Conservation (phyloP, 441 rosid species). For the Breynia disticha region DNA sequence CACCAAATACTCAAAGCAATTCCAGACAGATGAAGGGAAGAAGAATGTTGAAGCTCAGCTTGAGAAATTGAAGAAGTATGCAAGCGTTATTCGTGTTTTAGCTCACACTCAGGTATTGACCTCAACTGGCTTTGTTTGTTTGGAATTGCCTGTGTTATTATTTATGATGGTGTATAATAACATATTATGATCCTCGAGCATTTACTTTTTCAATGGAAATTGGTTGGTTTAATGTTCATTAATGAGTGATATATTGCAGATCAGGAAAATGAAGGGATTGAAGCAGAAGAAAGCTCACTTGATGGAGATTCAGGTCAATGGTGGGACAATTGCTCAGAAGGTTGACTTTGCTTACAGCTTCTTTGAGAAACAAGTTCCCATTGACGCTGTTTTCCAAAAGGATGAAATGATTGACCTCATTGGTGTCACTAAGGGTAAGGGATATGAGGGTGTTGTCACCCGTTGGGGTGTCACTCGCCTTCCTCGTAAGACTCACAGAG, state of each 20-base stretch:
- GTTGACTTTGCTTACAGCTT: slow-evolving; percentile 71
- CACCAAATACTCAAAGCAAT: slow-evolving; percentile 52
- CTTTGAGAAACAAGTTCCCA: slow-evolving; percentile 80
- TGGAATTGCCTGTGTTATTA: neutral
- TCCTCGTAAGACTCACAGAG: slow-evolving; percentile 90
- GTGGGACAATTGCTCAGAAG: slow-evolving; percentile 69
- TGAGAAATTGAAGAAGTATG: slow-evolving; percentile 81
- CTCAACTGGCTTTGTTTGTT: neutral
- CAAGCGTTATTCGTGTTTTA: slow-evolving; percentile 65
- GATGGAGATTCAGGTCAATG: slow-evolving; percentile 90
- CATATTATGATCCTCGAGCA: too few species aligned
- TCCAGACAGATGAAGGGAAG: slow-evolving; percentile 63
- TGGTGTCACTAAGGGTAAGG: slow-evolving; percentile 90
- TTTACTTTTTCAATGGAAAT: too few species aligned
- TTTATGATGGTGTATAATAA: neutral
- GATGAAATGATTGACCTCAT: slow-evolving; percentile 86
- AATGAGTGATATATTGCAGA: slow-evolving; percentile 27
- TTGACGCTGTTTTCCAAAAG: slow-evolving; percentile 78
- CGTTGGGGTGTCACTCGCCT: slow-evolving; percentile 95
- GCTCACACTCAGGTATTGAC: slow-evolving; percentile 78
- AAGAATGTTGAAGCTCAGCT: slow-evolving; percentile 57
- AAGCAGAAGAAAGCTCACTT: slow-evolving; percentile 90
- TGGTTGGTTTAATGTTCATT: too few species aligned
- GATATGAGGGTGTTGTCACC: slow-evolving; percentile 90
- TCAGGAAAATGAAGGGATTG: slow-evolving; percentile 85